Evolutionary conservation across 495 filamentous ascomycete species (phyloP), one percentile per base, ranked within the genome.

Genomic region (Daldinia decipiens): DNA sequence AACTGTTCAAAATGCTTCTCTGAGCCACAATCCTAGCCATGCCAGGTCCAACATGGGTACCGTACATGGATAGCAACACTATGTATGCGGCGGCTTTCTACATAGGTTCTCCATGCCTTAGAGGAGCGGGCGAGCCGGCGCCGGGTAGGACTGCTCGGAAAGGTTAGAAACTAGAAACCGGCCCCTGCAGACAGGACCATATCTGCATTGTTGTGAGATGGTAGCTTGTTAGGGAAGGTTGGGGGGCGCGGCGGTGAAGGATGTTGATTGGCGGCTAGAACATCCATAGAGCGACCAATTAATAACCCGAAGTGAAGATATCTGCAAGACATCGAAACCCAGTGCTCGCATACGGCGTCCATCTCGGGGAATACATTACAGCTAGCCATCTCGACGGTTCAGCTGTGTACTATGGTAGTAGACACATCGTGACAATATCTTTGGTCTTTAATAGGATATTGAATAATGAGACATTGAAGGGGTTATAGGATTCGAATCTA

Each of bases 21-120:
- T 63, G 43, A 58, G 63, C 68, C 62, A 40, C 68, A 38, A 67
- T 67, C 68, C 68, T 59, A 27, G 45, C 45, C 21, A 47, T 12
- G 5, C 43, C 11, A 47, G 2, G 3, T 11, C 17, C 3, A 24
- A 24, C 43, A 47, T 19, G 19, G 17, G 21, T 47, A 21, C 17
- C 19, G 11, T 24, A 8, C 19, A 24, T 47, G 19, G 43, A 24
- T 47, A 47, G 3, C 43, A 24, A 12, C 19, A 24, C 17, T 24
- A 47, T 24, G 7, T 24, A 12, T 17, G 43, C 19, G 19, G 43
- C 9, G 24, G 8, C 1, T 19, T 47, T 21, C 8, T 5, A n/a
- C n/a, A n/a, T n/a, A 47, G 19, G 8, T 47, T 47, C 11, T 13
- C 19, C 43, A 47, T 24, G 9, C 19, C 1, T 47, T 24, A 21